Conservation (phyloP, 2,329 filamentous ascomycete genomes). For the Aspergillus pseudonomiae region DNA sequence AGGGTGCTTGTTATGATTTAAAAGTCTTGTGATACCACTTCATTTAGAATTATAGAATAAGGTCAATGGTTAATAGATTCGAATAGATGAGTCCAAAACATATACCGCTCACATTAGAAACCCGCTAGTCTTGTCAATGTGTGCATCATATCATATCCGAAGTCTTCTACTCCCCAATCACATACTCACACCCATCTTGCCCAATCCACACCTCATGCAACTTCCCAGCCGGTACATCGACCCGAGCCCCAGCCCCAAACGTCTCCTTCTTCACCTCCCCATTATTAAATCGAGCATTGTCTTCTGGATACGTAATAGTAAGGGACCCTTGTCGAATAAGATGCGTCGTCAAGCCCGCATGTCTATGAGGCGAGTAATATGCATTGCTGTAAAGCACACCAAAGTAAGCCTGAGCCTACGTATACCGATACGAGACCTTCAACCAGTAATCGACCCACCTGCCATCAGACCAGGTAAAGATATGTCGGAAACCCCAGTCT, state of each 20-base stretch:
- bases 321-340: constrained; percentile 60
- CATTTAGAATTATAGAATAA: not conserved
- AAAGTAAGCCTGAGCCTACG: not conserved
- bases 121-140: not conserved
- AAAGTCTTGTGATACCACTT: constrained; percentile 4
- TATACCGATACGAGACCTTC: too few species aligned
- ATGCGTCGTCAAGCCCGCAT: constrained; percentile 60
- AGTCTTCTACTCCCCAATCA: constrained; percentile 56
- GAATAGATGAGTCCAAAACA: not conserved
- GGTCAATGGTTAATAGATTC: not conserved
- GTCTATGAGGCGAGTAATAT: constrained; percentile 63
- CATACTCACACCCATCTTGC: constrained; percentile 60
- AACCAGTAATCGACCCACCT: constrained; percentile 46
- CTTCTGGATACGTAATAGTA: constrained; percentile 61
- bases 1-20: not conserved
- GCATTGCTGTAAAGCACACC: constrained; percentile 50
- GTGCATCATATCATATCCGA: not conserved
- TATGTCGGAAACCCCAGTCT: constrained; percentile 61
- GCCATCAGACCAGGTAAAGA: constrained; percentile 65
- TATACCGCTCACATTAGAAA: not conserved
- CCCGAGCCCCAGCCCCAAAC: constrained; percentile 56
- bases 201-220: constrained; percentile 66
- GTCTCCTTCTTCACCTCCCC: constrained; percentile 53
- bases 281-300: constrained; percentile 36
- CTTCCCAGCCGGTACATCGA: constrained; percentile 61